These are phyloP conservation scores for Fusarium goolgardi DNA, from an alignment of 2,329 filamentous ascomycete genomes.

Conservation along the genomic window DNA sequence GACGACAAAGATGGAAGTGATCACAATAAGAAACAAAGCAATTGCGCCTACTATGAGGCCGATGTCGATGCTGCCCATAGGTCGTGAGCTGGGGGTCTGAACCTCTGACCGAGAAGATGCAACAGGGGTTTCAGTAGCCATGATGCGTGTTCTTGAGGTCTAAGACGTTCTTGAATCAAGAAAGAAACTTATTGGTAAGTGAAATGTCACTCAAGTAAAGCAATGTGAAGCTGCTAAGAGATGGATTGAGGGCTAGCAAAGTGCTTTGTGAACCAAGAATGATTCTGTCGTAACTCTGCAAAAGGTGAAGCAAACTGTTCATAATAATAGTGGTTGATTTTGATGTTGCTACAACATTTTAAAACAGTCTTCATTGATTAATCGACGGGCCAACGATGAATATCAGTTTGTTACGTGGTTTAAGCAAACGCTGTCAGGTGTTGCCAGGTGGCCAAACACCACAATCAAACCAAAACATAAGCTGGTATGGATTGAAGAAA, in stretches of 20 bases:
- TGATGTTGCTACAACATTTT: background rate
- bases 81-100: background rate
- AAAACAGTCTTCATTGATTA: background rate
- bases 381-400: slow-evolving; percentile 8
- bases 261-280: background rate
- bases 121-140: slow-evolving; percentile 5
- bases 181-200: background rate
- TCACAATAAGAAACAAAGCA: slow-evolving; percentile 38
- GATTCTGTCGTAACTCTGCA: background rate
- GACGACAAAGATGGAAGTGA: slow-evolving; percentile 43
- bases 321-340: background rate
- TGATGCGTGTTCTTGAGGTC: background rate
- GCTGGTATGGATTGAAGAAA: background rate
- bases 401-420: background rate
- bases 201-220: background rate
- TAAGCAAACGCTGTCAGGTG: slow-evolving; percentile 6
- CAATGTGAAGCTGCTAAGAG: background rate
- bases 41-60: slow-evolving; percentile 45
- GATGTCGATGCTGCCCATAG: slow-evolving; percentile 45
- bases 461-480: background rate
- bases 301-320: background rate
- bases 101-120: slow-evolving; percentile 4
- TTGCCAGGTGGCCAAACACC: slow-evolving; percentile 6
- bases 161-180: background rate
- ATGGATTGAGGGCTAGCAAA: background rate